These are phyloP conservation scores for Candida chilensis DNA, from an alignment of 805 yeast species.

Conservation along the genomic window DNA sequence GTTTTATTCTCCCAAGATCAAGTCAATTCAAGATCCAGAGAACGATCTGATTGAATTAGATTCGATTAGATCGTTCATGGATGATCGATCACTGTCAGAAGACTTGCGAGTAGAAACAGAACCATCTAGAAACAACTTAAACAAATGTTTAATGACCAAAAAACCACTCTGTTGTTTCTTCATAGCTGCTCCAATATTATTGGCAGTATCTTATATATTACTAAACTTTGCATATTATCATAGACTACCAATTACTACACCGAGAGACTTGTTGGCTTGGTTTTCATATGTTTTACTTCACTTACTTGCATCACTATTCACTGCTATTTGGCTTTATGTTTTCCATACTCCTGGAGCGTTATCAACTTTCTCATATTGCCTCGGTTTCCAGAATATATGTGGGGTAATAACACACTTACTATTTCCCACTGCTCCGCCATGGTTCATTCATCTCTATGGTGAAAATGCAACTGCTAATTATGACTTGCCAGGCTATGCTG, in stretches of 20 bases:
- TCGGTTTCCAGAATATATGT: slow-evolving; percentile 51
- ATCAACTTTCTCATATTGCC: slow-evolving; percentile 39
- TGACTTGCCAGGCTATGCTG: slow-evolving; percentile 61
- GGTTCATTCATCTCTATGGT: slow-evolving; percentile 60
- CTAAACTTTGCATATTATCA: no score
- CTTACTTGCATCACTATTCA: slow-evolving; percentile 49
- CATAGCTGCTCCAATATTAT: no score
- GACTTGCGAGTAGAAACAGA: no score
- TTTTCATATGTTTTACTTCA: slow-evolving; percentile 54
- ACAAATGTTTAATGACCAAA: no score
- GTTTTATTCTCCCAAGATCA: no score
- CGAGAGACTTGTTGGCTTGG: slow-evolving; percentile 52
- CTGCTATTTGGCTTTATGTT: slow-evolving; percentile 53
- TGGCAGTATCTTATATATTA: no score
- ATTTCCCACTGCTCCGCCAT: slow-evolving; percentile 69
- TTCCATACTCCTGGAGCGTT: slow-evolving; percentile 61
- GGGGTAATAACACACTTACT: slow-evolving; percentile 54
- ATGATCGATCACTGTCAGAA: no score
- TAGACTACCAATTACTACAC: slow-evolving; percentile 28
- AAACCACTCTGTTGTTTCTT: no score
- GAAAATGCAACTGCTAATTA: slow-evolving; percentile 46
- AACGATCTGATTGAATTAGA: no score
- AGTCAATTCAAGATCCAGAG: no score
- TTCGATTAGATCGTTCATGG: no score
- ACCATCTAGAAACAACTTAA: no score